Base-by-base conservation (phyloP, 2,329 filamentous ascomycete species). In the Aureobasidium mangrovei region DNA sequence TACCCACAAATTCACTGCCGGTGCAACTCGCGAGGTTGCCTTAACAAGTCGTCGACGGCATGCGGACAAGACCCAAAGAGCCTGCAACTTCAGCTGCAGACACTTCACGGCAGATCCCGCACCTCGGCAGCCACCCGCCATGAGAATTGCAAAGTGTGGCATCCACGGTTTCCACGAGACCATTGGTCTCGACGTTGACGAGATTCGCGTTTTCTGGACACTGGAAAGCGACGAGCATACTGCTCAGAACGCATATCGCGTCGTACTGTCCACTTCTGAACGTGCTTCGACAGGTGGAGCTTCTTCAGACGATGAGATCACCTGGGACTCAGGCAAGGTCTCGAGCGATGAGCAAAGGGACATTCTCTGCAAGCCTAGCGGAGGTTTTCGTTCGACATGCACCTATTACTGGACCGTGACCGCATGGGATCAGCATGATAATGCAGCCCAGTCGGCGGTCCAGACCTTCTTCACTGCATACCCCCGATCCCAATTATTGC, bases 391-490 rank as follows among this genome's bases (percentile, higher is more conserved):
- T 18, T 70, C 69, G 2, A 67, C 68, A 2, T 64, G 63, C 1
- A 62, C 64, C 53, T 65, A 72, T 53, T 66, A 66, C 57, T 72
- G 70, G 69, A 62, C 59, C 18, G 66, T 70, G 2, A 67, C 63
- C 4, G 60, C 70, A 3, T 71, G 69, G 68, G 66, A 70, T n/a
- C 61, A 66, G 29, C 44, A 67, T 57, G 67, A 60, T 2, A 56
- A 61, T 6, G 32, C 56, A n/a, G 59, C 59, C 1, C 59, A 56
- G 5, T 67, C 67, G 43, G 40, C 57, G 0, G 27, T 61, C 12
- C 67, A 70, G 31, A 65, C 68, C 44, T 70, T 72, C 54, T 72
- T 70, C 58, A 71, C 69, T 1, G 66, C 70, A 3, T 72, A 72
- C 36, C 68, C 69, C 8, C 61, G 67, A 44, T 66, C 63, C 6